Evolutionary conservation across 2,329 filamentous ascomycete genomes (phyloP), one percentile per base, ranked within the genome.

Genomic region (Sporothrix pallida): DNA sequence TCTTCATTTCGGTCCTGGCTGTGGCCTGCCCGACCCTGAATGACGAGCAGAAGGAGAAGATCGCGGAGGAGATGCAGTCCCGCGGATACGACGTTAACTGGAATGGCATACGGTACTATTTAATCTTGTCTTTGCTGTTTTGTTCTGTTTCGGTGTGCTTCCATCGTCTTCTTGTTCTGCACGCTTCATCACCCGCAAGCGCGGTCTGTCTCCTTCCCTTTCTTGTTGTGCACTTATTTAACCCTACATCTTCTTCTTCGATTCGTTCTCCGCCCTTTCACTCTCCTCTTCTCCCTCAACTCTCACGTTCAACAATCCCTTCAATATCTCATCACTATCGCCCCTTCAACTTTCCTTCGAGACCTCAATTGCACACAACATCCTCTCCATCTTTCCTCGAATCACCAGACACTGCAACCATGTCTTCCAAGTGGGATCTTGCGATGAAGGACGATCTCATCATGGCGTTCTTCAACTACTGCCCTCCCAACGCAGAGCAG

Each of bases 21-120:
- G 76, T 79, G 0, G 60, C 72, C 1, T 72, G 73, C 0, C 73
- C 78, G 1, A 42, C 56, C 56, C 1, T 62, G 73, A 20, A 62
- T 80, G 13, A 74, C 72, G 78, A 77, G 15, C 77, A 81, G 56
- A 80, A 81, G 72, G 76, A 72, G 0, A 68, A 74, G 8, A 75
- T 80, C 12, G 77, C 77, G 12, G 10, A 20, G 0, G 70, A 77
- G 69, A 79, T 80, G 78, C 52, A 74, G 0, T n/a, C 17, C 0
- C 77, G 76, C 1, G 79, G 79, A 12, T 76, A 78, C 56, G 75
- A 79, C 13, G 76, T 79, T n/a, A 75, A 73, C 42, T 83, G 81
- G 81, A 83, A 83, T 58, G 80, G 76, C 23, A 81, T 83, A 6
- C 78, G 81, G 81, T 82, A 82, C 7, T 58, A 26, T 9, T 50